Conservation (phyloP, 768 basidiomycete genomes). For the Russula ochroleuca region DNA sequence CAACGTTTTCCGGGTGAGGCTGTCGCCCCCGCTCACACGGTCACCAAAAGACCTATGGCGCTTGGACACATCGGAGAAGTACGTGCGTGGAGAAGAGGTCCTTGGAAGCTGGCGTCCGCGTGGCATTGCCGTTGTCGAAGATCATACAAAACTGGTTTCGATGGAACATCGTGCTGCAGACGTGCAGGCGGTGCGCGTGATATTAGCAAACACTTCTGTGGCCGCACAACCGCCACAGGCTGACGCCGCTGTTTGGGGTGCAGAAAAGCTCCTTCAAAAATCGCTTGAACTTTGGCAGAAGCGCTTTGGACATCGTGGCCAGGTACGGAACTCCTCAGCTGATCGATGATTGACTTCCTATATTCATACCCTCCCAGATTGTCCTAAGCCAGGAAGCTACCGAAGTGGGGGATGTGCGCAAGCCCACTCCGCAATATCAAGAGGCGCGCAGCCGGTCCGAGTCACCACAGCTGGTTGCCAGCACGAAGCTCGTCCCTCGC, state of each 20-base stretch:
- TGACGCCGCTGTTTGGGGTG: constrained; percentile 60
- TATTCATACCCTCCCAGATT: constrained; percentile 50
- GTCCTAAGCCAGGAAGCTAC: constrained; percentile 66
- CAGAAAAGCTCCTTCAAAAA: constrained; percentile 59
- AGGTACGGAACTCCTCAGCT: constrained; percentile 45
- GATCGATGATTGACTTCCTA: constrained; percentile 18
- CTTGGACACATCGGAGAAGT: constrained; percentile 91
- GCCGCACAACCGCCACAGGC: constrained; percentile 44
- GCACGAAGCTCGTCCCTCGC: constrained; percentile 67
- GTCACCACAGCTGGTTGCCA: constrained; percentile 62
- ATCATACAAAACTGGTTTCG: constrained; percentile 67
- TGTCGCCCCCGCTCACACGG: constrained; percentile 80
- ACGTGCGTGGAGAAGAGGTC: constrained; percentile 87
- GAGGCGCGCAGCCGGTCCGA: constrained; percentile 43
- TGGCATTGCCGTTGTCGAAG: constrained; percentile 84
- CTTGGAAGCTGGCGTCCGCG: constrained; percentile 83
- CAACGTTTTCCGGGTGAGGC: constrained; percentile 75
- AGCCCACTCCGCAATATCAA: constrained; percentile 33
- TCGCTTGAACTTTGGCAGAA: constrained; percentile 81
- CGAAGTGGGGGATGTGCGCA: constrained; percentile 48
- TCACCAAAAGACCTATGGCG: constrained; percentile 91
- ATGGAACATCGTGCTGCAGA: constrained; percentile 78
- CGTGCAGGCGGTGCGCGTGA: constrained; percentile 81
- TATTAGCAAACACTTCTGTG: constrained; percentile 53
- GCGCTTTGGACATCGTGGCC: constrained; percentile 67